These are phyloP conservation scores for Eragrostis nindensis DNA, from an alignment of 176 grass and related monocot species.

Conservation along the genomic window DNA sequence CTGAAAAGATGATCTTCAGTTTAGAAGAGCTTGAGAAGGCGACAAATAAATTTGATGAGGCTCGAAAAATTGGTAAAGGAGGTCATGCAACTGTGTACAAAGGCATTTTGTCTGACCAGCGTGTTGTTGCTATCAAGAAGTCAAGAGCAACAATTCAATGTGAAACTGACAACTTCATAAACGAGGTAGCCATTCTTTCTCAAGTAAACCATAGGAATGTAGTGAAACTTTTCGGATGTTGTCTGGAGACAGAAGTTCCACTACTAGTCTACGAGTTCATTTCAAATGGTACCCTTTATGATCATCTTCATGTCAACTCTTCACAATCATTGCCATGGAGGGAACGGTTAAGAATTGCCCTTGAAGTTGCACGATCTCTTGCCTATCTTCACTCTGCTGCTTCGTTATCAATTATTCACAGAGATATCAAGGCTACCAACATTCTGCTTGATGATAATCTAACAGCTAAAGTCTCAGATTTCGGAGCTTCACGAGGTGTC, in stretches of 20 bases:
- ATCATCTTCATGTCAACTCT: constrained; percentile 16
- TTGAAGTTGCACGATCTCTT: constrained; percentile 31
- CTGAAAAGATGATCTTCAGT: constrained; percentile 36
- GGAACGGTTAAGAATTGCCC: constrained; percentile 26
- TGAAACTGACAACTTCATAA: constrained; percentile 25
- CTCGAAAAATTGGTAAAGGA: constrained; percentile 17
- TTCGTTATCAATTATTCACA: constrained; percentile 49
- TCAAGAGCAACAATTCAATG: constrained; percentile 1
- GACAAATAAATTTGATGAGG: not conserved
- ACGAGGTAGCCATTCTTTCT: constrained; percentile 25
- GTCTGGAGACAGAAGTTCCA: constrained; percentile 26
- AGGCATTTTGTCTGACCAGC: constrained; percentile 29
- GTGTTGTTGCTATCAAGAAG: constrained; percentile 29
- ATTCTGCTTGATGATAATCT: constrained; percentile 42
- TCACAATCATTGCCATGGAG: constrained; percentile 26
- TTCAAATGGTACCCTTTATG: constrained; percentile 29
- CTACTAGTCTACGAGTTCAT: constrained; percentile 30
- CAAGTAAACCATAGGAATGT: constrained; percentile 36
- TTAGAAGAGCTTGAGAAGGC: constrained; percentile 35
- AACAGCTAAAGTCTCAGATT: constrained; percentile 53
- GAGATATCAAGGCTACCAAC: constrained; percentile 51
- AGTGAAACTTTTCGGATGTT: constrained; percentile 32
- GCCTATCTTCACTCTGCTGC: constrained; percentile 54
- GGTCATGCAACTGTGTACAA: constrained; percentile 24
- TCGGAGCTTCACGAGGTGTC: constrained; percentile 50